Evolutionary conservation across 1,284 basidiomycete genomes (phyloP).

Genomic region (Trametes pubescens): DNA sequence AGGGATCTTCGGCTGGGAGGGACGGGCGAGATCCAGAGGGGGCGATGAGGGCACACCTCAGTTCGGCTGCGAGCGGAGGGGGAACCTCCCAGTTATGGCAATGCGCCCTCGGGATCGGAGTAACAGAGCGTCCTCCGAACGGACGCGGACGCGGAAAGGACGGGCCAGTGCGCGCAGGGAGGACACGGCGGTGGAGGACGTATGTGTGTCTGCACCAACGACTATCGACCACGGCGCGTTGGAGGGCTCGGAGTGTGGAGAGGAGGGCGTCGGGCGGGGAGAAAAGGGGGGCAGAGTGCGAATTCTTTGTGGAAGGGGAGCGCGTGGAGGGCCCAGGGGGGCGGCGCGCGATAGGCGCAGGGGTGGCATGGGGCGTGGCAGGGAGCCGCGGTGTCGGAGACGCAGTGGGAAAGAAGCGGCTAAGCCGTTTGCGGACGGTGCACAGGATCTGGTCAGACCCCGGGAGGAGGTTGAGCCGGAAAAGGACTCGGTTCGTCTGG

Average conservation of each 20-base stretch:
- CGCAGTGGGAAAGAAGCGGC: conserved; percentile 30
- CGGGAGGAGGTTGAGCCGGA: conserved; percentile 25
- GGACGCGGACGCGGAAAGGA: conserved; percentile 1
- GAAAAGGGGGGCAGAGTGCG: conserved; percentile 3
- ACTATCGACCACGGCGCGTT: background rate
- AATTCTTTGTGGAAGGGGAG: conserved; percentile 19
- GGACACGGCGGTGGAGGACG: background rate
- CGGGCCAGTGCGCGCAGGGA: background rate
- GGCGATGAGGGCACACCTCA: conserved; percentile 40
- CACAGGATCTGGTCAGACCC: conserved; percentile 34
- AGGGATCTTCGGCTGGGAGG: conserved; percentile 37
- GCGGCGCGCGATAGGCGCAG: conserved; percentile 22
- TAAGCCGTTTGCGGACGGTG: conserved; percentile 29
- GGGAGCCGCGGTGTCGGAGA: conserved; percentile 23
- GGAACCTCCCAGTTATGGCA: conserved; percentile 26
- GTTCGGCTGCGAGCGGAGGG: conserved; percentile 36
- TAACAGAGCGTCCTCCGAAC: conserved; percentile 24
- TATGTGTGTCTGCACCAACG: background rate
- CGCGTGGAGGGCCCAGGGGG: conserved; percentile 20
- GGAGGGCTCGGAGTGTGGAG: background rate
- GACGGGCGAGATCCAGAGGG: conserved; percentile 33
- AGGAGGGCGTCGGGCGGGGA: background rate
- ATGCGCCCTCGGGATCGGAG: conserved; percentile 25
- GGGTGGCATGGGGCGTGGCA: conserved; percentile 31
- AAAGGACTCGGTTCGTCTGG: conserved; percentile 11